phyloP scores from a whole-genome alignment of 179 eudicot genomes.

The Vitellaria paradoxa region DNA sequence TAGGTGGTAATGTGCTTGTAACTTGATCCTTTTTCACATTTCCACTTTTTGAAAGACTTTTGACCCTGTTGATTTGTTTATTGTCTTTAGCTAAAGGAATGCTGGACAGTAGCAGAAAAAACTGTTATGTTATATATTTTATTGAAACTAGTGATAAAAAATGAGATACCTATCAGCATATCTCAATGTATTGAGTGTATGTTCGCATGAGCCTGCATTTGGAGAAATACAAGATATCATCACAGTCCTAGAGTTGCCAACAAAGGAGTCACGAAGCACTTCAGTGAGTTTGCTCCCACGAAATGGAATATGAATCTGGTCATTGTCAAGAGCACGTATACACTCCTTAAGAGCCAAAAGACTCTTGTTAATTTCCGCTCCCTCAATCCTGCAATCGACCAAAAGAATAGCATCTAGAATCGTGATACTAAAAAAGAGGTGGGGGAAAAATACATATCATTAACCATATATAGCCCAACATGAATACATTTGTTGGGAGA shows the following conservation, averaged over 20 bases:
- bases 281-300: constrained; percentile 99
- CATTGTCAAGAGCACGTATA: constrained; percentile 99
- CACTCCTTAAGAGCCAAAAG: constrained; percentile 98
- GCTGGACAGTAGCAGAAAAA: neutral
- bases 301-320: constrained; percentile 96
- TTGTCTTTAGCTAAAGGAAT: constrained; percentile 6
- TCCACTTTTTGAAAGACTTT: constrained; percentile 90
- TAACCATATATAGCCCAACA: neutral
- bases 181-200: constrained; percentile 96
- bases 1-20: constrained; percentile 44
- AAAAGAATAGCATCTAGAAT: neutral
- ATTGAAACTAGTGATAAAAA: neutral
- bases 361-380: constrained; percentile 97
- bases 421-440: neutral
- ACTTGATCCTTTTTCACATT: constrained; percentile 76
- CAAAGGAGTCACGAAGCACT: constrained; percentile 99
- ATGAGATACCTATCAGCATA: constrained; percentile 86
- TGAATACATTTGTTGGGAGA: neutral
- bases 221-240: constrained; percentile 99
- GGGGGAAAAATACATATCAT: neutral
- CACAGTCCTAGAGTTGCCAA: constrained; percentile 97
- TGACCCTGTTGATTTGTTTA: constrained; percentile 58
- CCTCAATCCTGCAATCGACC: constrained; percentile 66
- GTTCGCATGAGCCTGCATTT: constrained; percentile 95
- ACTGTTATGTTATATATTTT: neutral